Evolutionary conservation across 352 stramenopile genomes (phyloP), one percentile per base, ranked within the genome.

Genomic region (Poterioochromonas sp.): DNA sequence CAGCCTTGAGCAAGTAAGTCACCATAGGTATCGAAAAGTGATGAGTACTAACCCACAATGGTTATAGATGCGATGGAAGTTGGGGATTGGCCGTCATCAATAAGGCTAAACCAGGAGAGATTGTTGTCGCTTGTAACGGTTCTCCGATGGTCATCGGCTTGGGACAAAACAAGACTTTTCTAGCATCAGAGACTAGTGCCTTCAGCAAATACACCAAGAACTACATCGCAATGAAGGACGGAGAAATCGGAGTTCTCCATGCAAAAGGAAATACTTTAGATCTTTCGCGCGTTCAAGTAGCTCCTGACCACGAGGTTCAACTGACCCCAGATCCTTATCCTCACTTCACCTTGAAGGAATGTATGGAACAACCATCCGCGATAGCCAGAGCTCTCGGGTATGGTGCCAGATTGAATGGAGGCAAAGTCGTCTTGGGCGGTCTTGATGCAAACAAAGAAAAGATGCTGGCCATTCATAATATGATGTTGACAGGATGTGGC

Each of bases 41-140:
- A n/a, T n/a, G n/a, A n/a, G n/a, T n/a, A n/a, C n/a, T n/a, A n/a
- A n/a, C n/a, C n/a, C n/a, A n/a, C n/a, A n/a, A n/a, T n/a, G n/a
- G n/a, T n/a, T n/a, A 34, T 63, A 86, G 87, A 51, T 93, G 96
- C 47, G 93, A 97, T 88, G 95, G 95, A 70, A 96, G 91, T 40
- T 98, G 94, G 94, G 95, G 95, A 69, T 83, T 98, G 2, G 95
- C 89, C 73, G 93, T 98, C 81, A 91, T 96, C 83, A 84, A 86
- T 35, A 87, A 89, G 0, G 90, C 97, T 80, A 88, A 93, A 76
- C 93, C 94, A 0, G 90, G 95, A 81, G 94, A 98, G 82, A 90
- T 98, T 79, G 88, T 98, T 0, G 94, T 98, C 44, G 95, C 95
- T 22, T 94, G 95, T 79, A 98, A 98, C 82, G 94, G 95, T 62